Conservation (phyloP, 257 asterid species). For the Osmanthus fragrans region DNA sequence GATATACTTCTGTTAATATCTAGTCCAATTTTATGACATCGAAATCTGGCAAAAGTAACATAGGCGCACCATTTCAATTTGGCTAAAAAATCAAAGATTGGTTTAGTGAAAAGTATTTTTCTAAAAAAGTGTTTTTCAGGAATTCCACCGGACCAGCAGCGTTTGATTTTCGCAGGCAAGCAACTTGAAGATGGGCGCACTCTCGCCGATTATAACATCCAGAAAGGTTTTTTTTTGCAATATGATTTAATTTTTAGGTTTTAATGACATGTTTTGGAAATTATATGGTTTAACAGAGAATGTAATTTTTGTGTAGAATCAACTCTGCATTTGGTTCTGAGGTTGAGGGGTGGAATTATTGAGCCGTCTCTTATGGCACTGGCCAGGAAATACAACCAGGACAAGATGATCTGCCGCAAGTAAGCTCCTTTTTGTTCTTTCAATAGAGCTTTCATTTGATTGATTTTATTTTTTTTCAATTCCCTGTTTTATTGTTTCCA, state of each 20-base stretch:
- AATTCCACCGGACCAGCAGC: slow-evolving; percentile 76
- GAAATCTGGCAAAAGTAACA: no score
- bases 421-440: background rate
- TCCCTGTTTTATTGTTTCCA: background rate
- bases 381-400: slow-evolving; percentile 48
- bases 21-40: no score
- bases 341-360: slow-evolving; percentile 75
- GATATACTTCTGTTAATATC: no score
- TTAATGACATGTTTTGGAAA: slow-evolving; percentile 6
- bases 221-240: slow-evolving; percentile 36
- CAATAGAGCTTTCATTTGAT: background rate
- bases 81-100: no score
- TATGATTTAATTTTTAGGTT: background rate
- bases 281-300: background rate
- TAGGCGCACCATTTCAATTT: no score
- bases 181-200: slow-evolving; percentile 74
- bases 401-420: no score
- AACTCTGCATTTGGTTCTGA: slow-evolving; percentile 70
- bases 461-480: background rate
- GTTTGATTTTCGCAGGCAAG: slow-evolving; percentile 74
- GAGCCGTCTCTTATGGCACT: slow-evolving; percentile 69
- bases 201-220: slow-evolving; percentile 69
- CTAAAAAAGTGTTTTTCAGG: slow-evolving; percentile 27
- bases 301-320: slow-evolving; percentile 39
- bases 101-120: background rate